phyloP scores from a whole-genome alignment of 768 basidiomycete species.

The Russula virescens region DNA sequence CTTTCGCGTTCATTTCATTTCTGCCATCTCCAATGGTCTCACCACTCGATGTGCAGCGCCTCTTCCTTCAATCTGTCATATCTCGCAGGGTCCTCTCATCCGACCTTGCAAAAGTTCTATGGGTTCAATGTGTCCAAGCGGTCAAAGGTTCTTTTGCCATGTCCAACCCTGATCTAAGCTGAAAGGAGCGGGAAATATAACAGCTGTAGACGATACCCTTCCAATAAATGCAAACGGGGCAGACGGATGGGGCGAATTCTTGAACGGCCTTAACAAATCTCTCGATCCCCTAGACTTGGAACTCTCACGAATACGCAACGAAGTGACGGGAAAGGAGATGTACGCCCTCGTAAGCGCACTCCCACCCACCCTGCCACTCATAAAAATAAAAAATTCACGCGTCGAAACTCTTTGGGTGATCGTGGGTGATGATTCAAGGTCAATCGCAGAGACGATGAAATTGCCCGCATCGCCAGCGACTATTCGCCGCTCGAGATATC shows the following conservation, averaged over 20 bases:
- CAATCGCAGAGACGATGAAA: conserved; percentile 72
- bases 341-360: conserved; percentile 57
- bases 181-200: background rate
- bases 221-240: conserved; percentile 40
- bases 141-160: conserved; percentile 48
- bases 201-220: conserved; percentile 51
- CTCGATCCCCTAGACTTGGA: conserved; percentile 71
- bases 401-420: background rate
- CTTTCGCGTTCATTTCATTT: background rate
- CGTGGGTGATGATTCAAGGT: conserved; percentile 43
- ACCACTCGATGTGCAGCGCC: conserved; percentile 60
- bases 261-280: conserved; percentile 52
- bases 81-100: conserved; percentile 65
- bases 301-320: conserved; percentile 57
- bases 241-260: conserved; percentile 54
- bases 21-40: conserved; percentile 38
- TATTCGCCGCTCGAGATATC: conserved; percentile 74
- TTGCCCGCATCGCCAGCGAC: conserved; percentile 81
- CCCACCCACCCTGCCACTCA: background rate
- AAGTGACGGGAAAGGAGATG: conserved; percentile 55
- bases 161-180: background rate
- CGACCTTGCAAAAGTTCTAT: conserved; percentile 57
- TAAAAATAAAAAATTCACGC: background rate
- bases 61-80: conserved; percentile 75
- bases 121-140: conserved; percentile 59